Evolutionary conservation across 306 rosid genomes (phyloP).

Genomic region (Coriaria nepalensis): DNA sequence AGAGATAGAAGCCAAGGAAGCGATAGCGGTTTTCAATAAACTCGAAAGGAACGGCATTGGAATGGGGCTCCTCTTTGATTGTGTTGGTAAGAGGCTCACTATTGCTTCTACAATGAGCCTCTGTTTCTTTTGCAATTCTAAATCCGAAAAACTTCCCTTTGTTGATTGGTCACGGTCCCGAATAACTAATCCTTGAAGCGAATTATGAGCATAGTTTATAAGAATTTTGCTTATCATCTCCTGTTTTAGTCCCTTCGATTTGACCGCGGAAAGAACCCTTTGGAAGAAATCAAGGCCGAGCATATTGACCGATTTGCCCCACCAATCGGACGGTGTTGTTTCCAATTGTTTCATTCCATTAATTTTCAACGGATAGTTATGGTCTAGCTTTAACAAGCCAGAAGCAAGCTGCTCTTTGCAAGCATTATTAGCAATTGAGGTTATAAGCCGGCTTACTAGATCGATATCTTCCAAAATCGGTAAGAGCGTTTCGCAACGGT

Average conservation of each 20-base stretch:
- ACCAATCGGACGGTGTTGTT: constrained; percentile 78
- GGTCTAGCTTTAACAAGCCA: constrained; percentile 73
- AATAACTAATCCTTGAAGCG: constrained; percentile 62
- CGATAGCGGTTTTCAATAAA: constrained; percentile 75
- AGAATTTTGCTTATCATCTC: constrained; percentile 83
- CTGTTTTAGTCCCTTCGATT: constrained; percentile 86
- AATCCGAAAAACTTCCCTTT: constrained; percentile 48
- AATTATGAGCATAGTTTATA: constrained; percentile 71
- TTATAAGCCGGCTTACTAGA: constrained; percentile 62
- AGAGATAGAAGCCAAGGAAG: constrained; percentile 65
- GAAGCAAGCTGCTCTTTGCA: constrained; percentile 91
- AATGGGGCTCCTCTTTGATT: constrained; percentile 78
- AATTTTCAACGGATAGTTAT: constrained; percentile 47
- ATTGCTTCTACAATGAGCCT: constrained; percentile 79
- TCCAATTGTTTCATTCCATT: constrained; percentile 48
- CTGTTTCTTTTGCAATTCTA: constrained; percentile 72
- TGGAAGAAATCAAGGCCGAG: constrained; percentile 76
- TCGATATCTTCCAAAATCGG: constrained; percentile 70
- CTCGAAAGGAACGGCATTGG: constrained; percentile 96
- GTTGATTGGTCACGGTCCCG: constrained; percentile 36
- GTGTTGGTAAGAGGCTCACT: constrained; percentile 64
- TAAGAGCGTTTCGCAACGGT: constrained; percentile 61
- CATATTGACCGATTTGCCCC: constrained; percentile 67
- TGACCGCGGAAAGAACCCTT: constrained; percentile 61
- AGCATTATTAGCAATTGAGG: constrained; percentile 71